Evolutionary conservation across 1,284 basidiomycete species (phyloP), one percentile per base, ranked within the genome.

Genomic region (Irpex sp.): DNA sequence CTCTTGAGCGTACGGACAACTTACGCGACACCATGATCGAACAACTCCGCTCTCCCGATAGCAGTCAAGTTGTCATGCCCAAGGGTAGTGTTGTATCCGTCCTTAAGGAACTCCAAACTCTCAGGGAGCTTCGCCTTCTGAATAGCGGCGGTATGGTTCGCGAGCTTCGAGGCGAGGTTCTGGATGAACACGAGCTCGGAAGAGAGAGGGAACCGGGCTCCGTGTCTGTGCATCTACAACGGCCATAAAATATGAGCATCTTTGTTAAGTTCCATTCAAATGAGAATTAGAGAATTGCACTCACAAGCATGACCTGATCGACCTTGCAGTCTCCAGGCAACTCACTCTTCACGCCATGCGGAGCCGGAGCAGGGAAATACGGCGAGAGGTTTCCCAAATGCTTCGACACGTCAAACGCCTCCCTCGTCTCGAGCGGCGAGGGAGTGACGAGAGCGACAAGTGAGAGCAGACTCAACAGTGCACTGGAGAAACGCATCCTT

Each of bases 301-400:
- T 61, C 65, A 79, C 77, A 69, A 78, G 64, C 70, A 80, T 72
- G 65, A 81, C 77, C 67, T 79, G 78, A 39, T 79, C 74, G 43
- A 83, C 78, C 56, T 66, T 71, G 67, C 79, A 81, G 66, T 80
- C 79, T n/a, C 64, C 71, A 8, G 81, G 78, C 9, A 82, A 72
- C 35, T 69, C 66, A 57, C 63, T 37, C 79, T 65, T 3, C 76
- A 76, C n/a, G 63, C 69, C 11, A 70, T 63, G 5, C 11, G 39
- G 39, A 43, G 39, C 39, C 9, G 80, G 77, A 0, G 74, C 75
- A 61, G 74, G 72, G 59, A 69, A 69, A 65, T 79, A 81, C 19
- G 79, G 79, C 46, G 72, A 74, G 65, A 77, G 69, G 65, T 76
- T 78, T 9, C 75, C 78, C 9, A 79, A 71, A 56, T 66, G 70